These are phyloP conservation scores for Colletotrichum spinosum DNA, from an alignment of 2,329 filamentous ascomycete species.

Conservation along the genomic window DNA sequence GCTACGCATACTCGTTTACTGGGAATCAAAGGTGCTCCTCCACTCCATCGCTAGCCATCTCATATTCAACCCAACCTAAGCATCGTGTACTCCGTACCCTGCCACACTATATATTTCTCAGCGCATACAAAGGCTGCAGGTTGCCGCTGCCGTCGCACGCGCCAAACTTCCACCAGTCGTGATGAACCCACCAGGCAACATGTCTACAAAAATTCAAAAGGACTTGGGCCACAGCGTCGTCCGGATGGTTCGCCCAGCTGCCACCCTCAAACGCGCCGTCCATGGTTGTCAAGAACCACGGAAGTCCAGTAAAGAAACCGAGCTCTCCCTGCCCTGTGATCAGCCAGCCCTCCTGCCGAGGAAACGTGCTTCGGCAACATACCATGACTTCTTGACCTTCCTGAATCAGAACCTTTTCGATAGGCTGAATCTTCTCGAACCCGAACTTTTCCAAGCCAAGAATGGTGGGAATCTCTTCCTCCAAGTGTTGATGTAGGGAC, in stretches of 20 bases:
- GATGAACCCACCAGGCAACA: slow-evolving; percentile 40
- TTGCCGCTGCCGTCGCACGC: slow-evolving; percentile 40
- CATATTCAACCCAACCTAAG: no score
- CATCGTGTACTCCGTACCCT: no score
- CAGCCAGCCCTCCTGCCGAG: neutral
- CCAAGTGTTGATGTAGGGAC: slow-evolving; percentile 45
- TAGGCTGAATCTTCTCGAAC: slow-evolving; percentile 39
- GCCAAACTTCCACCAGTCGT: slow-evolving; percentile 43
- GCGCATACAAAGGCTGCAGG: slow-evolving; percentile 42
- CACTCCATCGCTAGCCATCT: no score
- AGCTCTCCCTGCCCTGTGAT: slow-evolving; percentile 36
- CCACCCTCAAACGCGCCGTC: slow-evolving; percentile 41
- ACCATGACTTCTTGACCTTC: slow-evolving; percentile 41
- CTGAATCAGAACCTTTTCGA: slow-evolving; percentile 31
- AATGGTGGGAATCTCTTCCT: slow-evolving; percentile 48
- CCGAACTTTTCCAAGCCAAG: slow-evolving; percentile 42
- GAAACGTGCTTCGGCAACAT: neutral
- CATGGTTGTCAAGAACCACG: slow-evolving; percentile 38
- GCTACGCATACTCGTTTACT: no score
- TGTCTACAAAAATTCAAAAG: slow-evolving; percentile 23
- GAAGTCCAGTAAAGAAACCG: slow-evolving; percentile 37
- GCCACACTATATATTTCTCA: slow-evolving; percentile 20
- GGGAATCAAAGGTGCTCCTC: no score
- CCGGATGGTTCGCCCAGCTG: slow-evolving; percentile 46
- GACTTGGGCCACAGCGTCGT: neutral